A percentile compares a stretch with the other conserved stretches of the same genome.
Conservation (phyloP, 805 yeast species). For the Saturnispora ahearnii region DNA sequence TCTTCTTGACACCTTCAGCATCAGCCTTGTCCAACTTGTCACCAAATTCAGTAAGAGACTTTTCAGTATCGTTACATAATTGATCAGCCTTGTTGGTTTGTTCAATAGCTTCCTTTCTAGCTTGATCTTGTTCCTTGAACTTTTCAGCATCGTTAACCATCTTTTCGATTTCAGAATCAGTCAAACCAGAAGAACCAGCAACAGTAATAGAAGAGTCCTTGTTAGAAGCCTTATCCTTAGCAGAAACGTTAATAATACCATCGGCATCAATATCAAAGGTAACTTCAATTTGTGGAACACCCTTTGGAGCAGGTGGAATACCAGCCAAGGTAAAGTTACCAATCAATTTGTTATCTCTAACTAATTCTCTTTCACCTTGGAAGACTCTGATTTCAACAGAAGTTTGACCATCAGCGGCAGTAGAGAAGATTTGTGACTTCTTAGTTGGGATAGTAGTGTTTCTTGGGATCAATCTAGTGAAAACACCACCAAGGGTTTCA, state of each 20-base stretch:
- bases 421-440: slow-evolving; percentile 92
- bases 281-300: slow-evolving; percentile 91
- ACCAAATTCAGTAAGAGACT: slow-evolving; percentile 68
- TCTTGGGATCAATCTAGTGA: slow-evolving; percentile 83
- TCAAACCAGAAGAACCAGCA: slow-evolving; percentile 59
- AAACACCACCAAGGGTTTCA: slow-evolving; percentile 97
- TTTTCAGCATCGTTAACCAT: slow-evolving; percentile 60
- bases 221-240: slow-evolving; percentile 71
- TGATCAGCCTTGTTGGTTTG: slow-evolving; percentile 73
- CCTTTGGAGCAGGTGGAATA: slow-evolving; percentile 93
- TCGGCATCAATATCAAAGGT: slow-evolving; percentile 95
- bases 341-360: slow-evolving; percentile 93
- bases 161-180: slow-evolving; percentile 56
- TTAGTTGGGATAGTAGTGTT: slow-evolving; percentile 96
- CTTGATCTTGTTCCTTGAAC: slow-evolving; percentile 51
- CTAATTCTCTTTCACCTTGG: slow-evolving; percentile 99
- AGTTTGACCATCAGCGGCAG: slow-evolving; percentile 95
- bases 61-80: slow-evolving; percentile 79
- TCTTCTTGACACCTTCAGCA: slow-evolving; percentile 41
- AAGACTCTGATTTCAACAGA: slow-evolving; percentile 95
- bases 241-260: slow-evolving; percentile 78
- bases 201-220: slow-evolving; percentile 68
- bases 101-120: slow-evolving; percentile 53
- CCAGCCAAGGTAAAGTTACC: slow-evolving; percentile 95
- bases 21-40: slow-evolving; percentile 48